Percentiles rank a stretch among this genome's conserved stretches.
Evolutionary conservation across 306 rosid species (phyloP).

Genomic region (Quercus ilex): DNA sequence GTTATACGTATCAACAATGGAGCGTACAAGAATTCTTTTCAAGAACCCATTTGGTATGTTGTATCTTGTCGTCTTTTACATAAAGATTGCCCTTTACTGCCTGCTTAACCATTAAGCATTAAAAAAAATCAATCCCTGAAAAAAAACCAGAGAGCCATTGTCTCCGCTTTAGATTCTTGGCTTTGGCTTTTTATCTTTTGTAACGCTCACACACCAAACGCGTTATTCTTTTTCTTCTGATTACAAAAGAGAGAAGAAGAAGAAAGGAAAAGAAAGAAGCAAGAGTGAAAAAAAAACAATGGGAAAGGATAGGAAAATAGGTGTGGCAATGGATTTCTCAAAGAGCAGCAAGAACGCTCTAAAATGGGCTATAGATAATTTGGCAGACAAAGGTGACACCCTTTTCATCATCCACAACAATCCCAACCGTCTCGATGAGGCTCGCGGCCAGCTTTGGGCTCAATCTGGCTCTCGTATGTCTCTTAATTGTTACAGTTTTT

Average conservation of each 20-base stretch:
- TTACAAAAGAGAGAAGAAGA: background rate
- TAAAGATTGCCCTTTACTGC: too few relatives aligned
- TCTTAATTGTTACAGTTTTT: too few relatives aligned
- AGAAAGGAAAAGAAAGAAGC: background rate
- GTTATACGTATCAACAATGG: background rate
- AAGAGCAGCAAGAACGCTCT: slow-evolving; percentile 82
- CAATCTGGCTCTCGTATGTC: slow-evolving; percentile 73
- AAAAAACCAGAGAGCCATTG: background rate
- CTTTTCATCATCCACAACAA: slow-evolving; percentile 61
- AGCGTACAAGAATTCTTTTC: background rate
- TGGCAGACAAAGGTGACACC: slow-evolving; percentile 82
- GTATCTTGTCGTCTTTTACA: too few relatives aligned
- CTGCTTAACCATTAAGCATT: too few relatives aligned
- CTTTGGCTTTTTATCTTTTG: background rate
- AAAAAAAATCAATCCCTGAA: too few relatives aligned
- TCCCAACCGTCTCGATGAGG: slow-evolving; percentile 35
- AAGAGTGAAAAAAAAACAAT: slow-evolving; percentile 27
- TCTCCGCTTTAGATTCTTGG: background rate
- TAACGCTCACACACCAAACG: background rate
- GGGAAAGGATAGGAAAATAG: slow-evolving; percentile 72
- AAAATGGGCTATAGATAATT: slow-evolving; percentile 70
- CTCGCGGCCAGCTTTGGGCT: slow-evolving; percentile 45
- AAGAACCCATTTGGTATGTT: background rate
- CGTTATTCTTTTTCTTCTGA: background rate
- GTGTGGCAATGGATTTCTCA: slow-evolving; percentile 85